These are phyloP conservation scores for Diaporthe sp. DNA, from an alignment of 2,329 filamentous ascomycete genomes.

Conservation along the genomic window DNA sequence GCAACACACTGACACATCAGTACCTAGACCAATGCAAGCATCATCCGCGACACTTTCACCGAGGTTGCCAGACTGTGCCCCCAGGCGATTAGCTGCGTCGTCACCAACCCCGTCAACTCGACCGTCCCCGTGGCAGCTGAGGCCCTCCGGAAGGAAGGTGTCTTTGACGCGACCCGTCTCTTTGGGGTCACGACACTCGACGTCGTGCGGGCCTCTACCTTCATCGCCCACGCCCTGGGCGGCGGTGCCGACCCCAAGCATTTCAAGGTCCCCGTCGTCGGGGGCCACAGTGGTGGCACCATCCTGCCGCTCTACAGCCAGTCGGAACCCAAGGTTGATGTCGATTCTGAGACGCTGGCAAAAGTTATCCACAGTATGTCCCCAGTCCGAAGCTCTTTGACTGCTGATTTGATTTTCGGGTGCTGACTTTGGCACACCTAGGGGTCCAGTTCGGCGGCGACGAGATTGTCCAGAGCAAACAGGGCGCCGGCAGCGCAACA, in stretches of 20 bases:
- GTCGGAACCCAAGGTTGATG: background rate
- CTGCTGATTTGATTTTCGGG: background rate
- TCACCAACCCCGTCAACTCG: background rate
- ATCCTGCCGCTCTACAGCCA: background rate
- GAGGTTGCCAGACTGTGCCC: background rate
- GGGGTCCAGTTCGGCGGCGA: background rate
- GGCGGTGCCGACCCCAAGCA: background rate
- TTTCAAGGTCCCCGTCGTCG: background rate
- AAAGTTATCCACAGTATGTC: background rate
- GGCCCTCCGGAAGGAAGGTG: background rate
- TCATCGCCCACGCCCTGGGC: background rate
- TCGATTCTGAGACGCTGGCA: background rate
- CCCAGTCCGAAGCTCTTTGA: background rate
- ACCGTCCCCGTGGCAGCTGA: background rate
- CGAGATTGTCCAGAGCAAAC: background rate
- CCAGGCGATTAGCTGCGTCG: background rate
- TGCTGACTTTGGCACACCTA: background rate
- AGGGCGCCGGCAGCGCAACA: background rate
- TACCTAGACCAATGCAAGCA: background rate
- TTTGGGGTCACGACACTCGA: background rate
- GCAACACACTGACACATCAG: fast-evolving
- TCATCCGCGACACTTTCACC: background rate
- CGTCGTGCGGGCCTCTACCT: background rate
- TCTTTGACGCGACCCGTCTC: background rate
- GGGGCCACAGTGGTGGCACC: background rate